A percentile compares a stretch with the other conserved stretches of the same genome.
Evolutionary conservation across 192 early-diverging fungal genomes (phyloP).

Genomic region (Backusella sp.): DNA sequence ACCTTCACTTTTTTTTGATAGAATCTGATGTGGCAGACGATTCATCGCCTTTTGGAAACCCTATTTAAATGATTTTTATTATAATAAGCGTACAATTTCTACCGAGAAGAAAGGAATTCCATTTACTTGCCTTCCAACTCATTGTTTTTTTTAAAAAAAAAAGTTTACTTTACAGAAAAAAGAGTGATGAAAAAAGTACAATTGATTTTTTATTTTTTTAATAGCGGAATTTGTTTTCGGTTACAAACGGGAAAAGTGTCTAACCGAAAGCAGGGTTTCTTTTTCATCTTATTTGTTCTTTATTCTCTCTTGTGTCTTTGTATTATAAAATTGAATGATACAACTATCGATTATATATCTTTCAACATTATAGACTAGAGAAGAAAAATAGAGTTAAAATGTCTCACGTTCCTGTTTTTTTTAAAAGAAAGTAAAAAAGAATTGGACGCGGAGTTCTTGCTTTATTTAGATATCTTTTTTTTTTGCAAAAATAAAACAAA

Average conservation of each 20-base stretch:
- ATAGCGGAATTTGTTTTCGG: not conserved
- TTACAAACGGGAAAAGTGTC: not conserved
- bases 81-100: not conserved
- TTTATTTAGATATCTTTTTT: not conserved
- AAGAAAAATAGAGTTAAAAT: not conserved
- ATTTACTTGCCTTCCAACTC: conserved; percentile 12
- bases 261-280: not conserved
- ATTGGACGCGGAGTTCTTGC: not conserved
- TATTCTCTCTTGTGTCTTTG: not conserved
- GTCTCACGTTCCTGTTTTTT: not conserved
- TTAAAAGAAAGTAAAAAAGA: too few relatives aligned
- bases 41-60: conserved; percentile 67
- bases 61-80: conserved; percentile 1
- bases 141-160: not conserved
- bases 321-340: not conserved
- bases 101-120: not conserved
- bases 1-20: conserved; percentile 50
- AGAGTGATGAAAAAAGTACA: not conserved
- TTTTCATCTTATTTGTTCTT: not conserved
- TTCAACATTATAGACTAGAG: not conserved
- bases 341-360: not conserved
- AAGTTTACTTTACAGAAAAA: not conserved
- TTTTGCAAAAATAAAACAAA: not conserved
- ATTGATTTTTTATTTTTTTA: not conserved
- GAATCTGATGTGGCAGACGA: conserved; percentile 76